These are phyloP conservation scores for Podospora anserina DNA, from an alignment of 495 filamentous ascomycete genomes.

Conservation along the genomic window DNA sequence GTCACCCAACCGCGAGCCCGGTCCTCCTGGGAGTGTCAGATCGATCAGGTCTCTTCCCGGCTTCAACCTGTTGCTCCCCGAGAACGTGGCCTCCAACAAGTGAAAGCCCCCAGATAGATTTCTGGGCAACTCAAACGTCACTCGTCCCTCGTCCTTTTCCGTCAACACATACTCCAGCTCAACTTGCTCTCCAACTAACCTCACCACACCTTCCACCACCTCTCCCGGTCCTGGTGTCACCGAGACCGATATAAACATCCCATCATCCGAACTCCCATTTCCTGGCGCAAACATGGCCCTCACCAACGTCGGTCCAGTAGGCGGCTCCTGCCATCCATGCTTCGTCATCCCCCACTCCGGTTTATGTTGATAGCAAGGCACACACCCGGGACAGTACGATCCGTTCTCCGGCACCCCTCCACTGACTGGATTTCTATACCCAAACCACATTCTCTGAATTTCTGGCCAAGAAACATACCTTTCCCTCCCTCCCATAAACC, in stretches of 20 bases:
- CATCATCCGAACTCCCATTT: constrained; percentile 2
- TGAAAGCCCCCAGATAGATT: background rate
- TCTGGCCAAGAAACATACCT: constrained; percentile 20
- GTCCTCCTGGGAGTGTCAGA: background rate
- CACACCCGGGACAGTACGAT: constrained; percentile 26
- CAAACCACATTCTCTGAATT: constrained; percentile 25
- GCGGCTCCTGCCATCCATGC: constrained; percentile 24
- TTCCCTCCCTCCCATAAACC: constrained; percentile 21
- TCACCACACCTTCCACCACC: constrained; percentile 6
- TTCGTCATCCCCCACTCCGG: constrained; percentile 18
- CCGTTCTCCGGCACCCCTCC: constrained; percentile 18
- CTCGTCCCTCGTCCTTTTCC: background rate
- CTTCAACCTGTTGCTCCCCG: constrained; percentile 7
- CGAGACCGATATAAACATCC: background rate
- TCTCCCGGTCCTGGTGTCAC: constrained; percentile 16
- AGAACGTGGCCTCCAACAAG: constrained; percentile 3
- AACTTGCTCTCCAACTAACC: background rate
- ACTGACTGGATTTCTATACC: constrained; percentile 20
- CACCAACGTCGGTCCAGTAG: constrained; percentile 21
- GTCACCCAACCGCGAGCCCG: background rate
- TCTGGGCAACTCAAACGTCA: constrained; percentile 4
- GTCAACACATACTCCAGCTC: background rate
- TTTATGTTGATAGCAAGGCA: constrained; percentile 18
- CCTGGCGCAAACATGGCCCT: constrained; percentile 5
- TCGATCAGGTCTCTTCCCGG: constrained; percentile 3